Percentiles rank a stretch among this genome's conserved stretches.
phyloP scores from a whole-genome alignment of 2,329 filamentous ascomycete species.

The Fusarium anguioides region DNA sequence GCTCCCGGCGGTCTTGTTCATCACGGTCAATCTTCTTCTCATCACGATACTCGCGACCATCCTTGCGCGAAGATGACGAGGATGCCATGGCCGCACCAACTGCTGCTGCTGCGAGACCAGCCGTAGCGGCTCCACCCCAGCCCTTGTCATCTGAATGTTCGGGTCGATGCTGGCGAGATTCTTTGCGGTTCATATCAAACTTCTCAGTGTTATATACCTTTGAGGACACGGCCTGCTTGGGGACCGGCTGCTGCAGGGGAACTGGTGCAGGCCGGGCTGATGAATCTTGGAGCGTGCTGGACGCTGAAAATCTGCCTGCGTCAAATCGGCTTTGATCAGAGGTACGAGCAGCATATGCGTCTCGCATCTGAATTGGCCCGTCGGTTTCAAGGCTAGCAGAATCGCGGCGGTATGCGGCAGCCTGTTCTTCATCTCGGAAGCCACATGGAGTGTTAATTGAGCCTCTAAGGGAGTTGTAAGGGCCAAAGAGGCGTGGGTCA shows the following conservation, averaged over 20 bases:
- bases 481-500: slow-evolving; percentile 69
- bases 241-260: slow-evolving; percentile 86
- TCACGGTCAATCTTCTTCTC: slow-evolving; percentile 39
- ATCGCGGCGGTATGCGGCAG: slow-evolving; percentile 42
- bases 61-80: slow-evolving; percentile 39
- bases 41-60: slow-evolving; percentile 27
- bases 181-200: slow-evolving; percentile 52
- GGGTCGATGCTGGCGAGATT: slow-evolving; percentile 49
- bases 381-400: slow-evolving; percentile 37
- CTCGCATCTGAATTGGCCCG: slow-evolving; percentile 60
- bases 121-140: slow-evolving; percentile 58
- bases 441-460: slow-evolving; percentile 66
- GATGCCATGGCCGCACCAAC: slow-evolving; percentile 53
- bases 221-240: slow-evolving; percentile 76
- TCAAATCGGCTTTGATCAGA: slow-evolving; percentile 73
- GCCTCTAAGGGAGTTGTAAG: slow-evolving; percentile 69
- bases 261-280: slow-evolving; percentile 67
- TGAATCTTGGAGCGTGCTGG: slow-evolving; percentile 55
- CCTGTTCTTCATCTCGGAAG: slow-evolving; percentile 55
- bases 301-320: slow-evolving; percentile 61
- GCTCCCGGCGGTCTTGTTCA: slow-evolving; percentile 23
- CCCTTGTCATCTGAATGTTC: slow-evolving; percentile 53
- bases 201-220: slow-evolving; percentile 70
- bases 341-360: slow-evolving; percentile 74
- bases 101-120: slow-evolving; percentile 61